Evolutionary conservation across 768 basidiomycete species (phyloP), one percentile per base, ranked within the genome.

Genomic region (Trametes maxima): DNA sequence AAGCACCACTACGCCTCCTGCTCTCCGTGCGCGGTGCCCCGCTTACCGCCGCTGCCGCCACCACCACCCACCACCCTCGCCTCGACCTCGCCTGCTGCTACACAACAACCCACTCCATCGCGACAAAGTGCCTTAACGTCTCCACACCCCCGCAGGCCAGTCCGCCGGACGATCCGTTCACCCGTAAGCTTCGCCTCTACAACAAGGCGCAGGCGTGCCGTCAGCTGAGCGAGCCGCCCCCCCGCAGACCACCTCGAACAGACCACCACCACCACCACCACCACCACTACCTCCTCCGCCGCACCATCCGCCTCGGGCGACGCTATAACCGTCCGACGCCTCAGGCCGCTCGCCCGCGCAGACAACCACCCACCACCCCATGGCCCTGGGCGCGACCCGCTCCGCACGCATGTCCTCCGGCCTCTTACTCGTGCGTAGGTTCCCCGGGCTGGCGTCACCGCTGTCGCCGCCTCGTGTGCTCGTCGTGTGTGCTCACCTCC

Each of bases 331-430:
- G 28, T 33, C 28, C 28, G n/a, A n/a, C n/a, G 40, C n/a, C 50
- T 36, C 24, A 44, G 24, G 42, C 25, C 33, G 42, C 48, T 16
- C 39, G 49, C 19, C 17, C 59, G 46, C 51, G 10, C 51, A 52
- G 7, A 37, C 14, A 47, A 16, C 14, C 21, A 47, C 45, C 45
- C 35, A 33, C 43, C 44, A 54, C 36, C 35, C 60, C 22, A 68
- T 68, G 65, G 70, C 70, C 40, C 60, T 71, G 42, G 60, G 66
- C 36, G 58, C 66, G 44, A 64, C 59, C 63, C 66, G 60, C 50
- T 69, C 70, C 40, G 67, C 68, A 47, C 65, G 53, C 67, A 75
- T 75, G 73, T 70, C 74, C 47, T 72, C 73, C 16, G 70, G 73
- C 19, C 55, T 73, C 25, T 62, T 73, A 5, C 68, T 74, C 57